These are phyloP conservation scores for Cardamine chenopodiifolia DNA, from an alignment of 345 rosid species.

Conservation along the genomic window DNA sequence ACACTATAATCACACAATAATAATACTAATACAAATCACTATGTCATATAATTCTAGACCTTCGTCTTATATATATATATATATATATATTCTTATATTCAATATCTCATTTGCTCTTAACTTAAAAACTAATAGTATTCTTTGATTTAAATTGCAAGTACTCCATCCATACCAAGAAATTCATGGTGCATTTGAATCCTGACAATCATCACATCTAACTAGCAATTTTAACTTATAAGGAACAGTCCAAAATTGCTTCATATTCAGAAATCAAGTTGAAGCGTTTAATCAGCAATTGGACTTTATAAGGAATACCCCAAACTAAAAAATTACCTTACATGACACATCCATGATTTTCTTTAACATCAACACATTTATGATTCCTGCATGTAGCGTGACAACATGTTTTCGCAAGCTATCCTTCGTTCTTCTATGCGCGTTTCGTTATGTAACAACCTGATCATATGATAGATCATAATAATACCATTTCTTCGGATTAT, in stretches of 20 bases:
- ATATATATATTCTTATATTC: background rate
- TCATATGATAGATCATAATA: background rate
- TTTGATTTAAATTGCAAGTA: background rate
- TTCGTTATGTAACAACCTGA: constrained; percentile 24
- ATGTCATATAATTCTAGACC: too few relatives aligned
- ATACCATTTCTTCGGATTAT: background rate
- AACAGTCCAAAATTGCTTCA: background rate
- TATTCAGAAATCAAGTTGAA: background rate
- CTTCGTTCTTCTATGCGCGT: background rate
- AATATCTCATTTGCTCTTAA: too few relatives aligned
- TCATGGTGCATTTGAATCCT: background rate
- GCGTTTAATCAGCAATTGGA: background rate
- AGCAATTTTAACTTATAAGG: background rate
- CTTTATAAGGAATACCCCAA: too few relatives aligned
- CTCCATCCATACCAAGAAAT: background rate
- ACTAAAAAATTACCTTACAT: too few relatives aligned
- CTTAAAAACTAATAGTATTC: background rate
- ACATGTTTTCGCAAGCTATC: background rate
- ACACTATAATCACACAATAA: background rate
- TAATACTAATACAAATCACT: background rate
- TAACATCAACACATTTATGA: background rate
- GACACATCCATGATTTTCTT: background rate
- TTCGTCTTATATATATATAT: too few relatives aligned
- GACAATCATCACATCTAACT: background rate
- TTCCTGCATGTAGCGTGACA: background rate